Evolutionary conservation across 306 rosid genomes (phyloP).

Genomic region (Glycine soja): DNA sequence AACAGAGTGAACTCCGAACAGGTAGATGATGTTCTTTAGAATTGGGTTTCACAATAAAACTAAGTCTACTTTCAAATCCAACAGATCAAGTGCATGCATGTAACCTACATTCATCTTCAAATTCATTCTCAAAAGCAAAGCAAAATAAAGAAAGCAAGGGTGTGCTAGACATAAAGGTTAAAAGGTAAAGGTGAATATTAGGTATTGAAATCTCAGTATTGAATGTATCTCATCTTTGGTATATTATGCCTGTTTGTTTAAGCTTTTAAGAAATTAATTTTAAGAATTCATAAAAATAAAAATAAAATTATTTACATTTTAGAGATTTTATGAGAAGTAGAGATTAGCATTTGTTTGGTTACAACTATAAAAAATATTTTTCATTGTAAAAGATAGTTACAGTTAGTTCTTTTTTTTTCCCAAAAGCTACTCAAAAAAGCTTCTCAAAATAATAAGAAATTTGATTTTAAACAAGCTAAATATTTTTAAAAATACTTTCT

Average conservation of each 20-base stretch:
- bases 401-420: neutral
- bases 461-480: neutral
- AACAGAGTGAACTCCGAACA: slow-evolving; percentile 9
- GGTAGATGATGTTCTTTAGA: slow-evolving; percentile 18
- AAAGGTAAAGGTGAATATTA: neutral
- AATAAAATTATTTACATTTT: neutral
- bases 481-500: neutral
- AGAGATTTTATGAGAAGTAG: neutral
- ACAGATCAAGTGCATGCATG: slow-evolving; percentile 28
- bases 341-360: neutral
- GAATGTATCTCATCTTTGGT: neutral
- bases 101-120: slow-evolving; percentile 27
- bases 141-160: slow-evolving; percentile 28
- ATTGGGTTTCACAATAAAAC: slow-evolving; percentile 35
- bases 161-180: neutral
- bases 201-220: slow-evolving; percentile 38
- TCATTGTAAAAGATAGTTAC: neutral
- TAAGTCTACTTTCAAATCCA: slow-evolving; percentile 26
- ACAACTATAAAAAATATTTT: neutral
- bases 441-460: slow-evolving; percentile 12
- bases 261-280: neutral
- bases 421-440: slow-evolving; percentile 6
- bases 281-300: neutral
- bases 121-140: slow-evolving; percentile 39
- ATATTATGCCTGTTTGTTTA: neutral